Percentiles rank a stretch among this genome's conserved stretches.
Evolutionary conservation across 441 rosid species (phyloP).

Genomic region (Brassica hybrid): DNA sequence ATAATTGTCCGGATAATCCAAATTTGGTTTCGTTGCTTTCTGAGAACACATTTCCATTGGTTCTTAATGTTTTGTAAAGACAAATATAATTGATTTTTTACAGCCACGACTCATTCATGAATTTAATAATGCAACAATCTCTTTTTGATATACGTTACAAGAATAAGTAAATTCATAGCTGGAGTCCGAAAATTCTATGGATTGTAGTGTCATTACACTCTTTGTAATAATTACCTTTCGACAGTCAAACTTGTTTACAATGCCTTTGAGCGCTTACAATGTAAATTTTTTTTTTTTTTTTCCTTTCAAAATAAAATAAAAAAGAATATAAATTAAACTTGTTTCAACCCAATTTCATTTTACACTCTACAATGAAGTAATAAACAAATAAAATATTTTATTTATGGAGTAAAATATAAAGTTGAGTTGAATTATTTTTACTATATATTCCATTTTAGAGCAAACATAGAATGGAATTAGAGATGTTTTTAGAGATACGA

Average conservation of each 20-base stretch:
- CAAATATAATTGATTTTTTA: background rate
- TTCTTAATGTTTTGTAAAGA: conserved; percentile 1
- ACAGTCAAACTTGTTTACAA: background rate
- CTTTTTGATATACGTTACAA: background rate
- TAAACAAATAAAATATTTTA: too few species aligned
- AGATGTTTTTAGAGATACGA: background rate
- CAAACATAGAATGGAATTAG: too few species aligned
- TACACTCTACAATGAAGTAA: too few species aligned
- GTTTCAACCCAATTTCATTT: too few species aligned
- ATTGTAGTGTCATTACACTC: background rate
- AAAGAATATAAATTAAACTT: too few species aligned
- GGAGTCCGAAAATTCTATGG: background rate
- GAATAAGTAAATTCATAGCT: background rate
- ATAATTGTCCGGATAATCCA: conserved; percentile 11
- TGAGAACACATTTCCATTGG: conserved; percentile 2
- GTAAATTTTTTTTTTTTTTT: too few species aligned
- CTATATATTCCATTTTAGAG: too few species aligned
- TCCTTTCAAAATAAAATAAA: too few species aligned
- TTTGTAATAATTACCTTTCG: background rate
- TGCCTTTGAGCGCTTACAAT: too few species aligned
- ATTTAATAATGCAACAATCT: background rate
- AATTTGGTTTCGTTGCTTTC: conserved; percentile 17
- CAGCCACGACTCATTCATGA: background rate
- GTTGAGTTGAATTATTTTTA: too few species aligned
- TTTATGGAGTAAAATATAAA: too few species aligned